A percentile compares a stretch with the other conserved stretches of the same genome.
Conservation (phyloP, 2,329 filamentous ascomycete species). For the Bimuria novae-zelandiae region DNA sequence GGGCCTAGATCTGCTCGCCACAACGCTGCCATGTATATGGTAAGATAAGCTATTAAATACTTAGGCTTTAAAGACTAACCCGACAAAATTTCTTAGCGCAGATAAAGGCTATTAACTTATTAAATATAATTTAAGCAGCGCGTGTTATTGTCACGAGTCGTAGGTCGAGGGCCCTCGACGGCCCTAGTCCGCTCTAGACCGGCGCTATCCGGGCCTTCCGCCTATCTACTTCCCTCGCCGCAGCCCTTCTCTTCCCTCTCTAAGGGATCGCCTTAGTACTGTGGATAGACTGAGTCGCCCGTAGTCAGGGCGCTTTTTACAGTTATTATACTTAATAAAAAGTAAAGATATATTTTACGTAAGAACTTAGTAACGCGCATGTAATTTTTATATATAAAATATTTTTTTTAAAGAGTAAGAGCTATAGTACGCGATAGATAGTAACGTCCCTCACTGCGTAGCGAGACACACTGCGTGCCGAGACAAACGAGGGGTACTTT, state of each 20-base stretch:
- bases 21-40: constrained; percentile 5
- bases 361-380: constrained; percentile 1
- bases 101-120: constrained; percentile 1
- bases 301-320: no score
- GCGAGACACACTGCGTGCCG: no score
- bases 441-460: no score
- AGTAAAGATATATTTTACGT: background rate
- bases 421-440: background rate
- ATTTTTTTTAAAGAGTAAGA: constrained; percentile 1
- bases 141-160: background rate
- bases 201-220: no score
- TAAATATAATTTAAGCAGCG: constrained; percentile 6
- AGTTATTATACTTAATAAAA: constrained; percentile 6
- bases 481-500: no score
- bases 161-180: no score
- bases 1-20: constrained; percentile 5
- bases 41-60: background rate
- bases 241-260: no score
- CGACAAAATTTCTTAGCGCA: background rate
- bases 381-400: constrained; percentile 7
- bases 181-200: no score
- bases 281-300: no score
- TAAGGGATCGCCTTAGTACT: no score
- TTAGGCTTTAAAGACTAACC: background rate
- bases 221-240: no score